These are phyloP conservation scores for Themeda triandra DNA, from an alignment of 176 grass and related monocot species.

Conservation along the genomic window DNA sequence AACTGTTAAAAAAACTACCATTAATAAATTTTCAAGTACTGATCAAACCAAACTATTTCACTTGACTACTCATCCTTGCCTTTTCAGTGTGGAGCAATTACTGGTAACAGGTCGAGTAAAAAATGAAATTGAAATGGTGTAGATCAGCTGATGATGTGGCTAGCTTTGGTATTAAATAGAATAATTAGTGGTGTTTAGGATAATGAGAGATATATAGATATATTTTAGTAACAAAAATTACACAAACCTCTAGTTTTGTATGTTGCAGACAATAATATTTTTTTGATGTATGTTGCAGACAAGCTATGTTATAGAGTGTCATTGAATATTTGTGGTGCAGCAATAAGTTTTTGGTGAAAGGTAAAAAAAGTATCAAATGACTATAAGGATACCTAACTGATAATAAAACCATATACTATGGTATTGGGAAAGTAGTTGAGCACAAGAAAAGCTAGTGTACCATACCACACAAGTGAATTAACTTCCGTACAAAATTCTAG, in stretches of 20 bases:
- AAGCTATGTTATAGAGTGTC: no score
- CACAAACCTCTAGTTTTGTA: background rate
- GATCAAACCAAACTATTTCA: background rate
- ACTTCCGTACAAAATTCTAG: background rate
- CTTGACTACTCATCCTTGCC: no score
- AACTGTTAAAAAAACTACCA: background rate
- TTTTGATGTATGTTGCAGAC: no score
- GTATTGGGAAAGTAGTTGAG: background rate
- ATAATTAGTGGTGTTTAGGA: no score
- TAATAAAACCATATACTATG: background rate
- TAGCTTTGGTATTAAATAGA: no score
- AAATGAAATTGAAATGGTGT: no score
- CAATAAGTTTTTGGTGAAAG: no score
- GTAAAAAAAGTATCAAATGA: background rate
- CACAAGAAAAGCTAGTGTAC: slow-evolving; percentile 3
- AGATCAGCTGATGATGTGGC: no score
- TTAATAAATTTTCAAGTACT: background rate
- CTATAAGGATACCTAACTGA: background rate
- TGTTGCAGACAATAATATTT: background rate
- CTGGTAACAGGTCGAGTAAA: no score
- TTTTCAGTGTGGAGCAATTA: no score
- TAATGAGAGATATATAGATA: no score
- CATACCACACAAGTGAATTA: background rate
- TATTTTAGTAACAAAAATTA: background rate
- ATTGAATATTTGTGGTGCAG: no score